Evolutionary conservation across 208 protist genomes (phyloP), one percentile per base, ranked within the genome.

Genomic region (Novymonas esmeraldas): DNA sequence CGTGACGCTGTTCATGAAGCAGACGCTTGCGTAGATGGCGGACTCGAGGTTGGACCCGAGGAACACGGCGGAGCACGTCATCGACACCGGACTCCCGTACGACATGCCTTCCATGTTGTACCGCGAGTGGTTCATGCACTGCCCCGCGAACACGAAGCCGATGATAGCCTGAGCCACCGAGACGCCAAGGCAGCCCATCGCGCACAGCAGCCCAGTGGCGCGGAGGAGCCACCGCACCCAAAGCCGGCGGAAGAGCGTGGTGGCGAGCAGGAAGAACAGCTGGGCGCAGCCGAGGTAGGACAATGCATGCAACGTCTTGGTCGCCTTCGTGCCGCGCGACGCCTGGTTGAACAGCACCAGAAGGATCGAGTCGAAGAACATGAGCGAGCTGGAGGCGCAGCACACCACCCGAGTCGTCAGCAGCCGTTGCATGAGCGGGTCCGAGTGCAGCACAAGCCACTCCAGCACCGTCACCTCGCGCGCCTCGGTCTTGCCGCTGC

Each of bases 291-390:
- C 70, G 42, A 82, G 52, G 62, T 82, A 82, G 6, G 68, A 63
- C 11, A 75, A 24, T 6, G 70, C 76, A 20, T 55, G 54, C 28
- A 78, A 36, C 39, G 74, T n/a, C 44, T 64, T 70, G 13, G 61
- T 61, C 6, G 28, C 56, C 29, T 20, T 14, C 24, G 52, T 72
- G 2, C 57, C 38, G 10, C 52, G 56, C 20, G 76, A 59, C 13
- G 74, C 39, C 39, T 74, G 63, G 56, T 77, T 74, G 66, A 76
- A 82, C 14, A 82, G 62, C 26, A 74, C 76, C 6, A 82, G 64
- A 14, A 74, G 70, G 61, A 82, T 73, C 52, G 33, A 66, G 45
- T 82, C 62, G 42, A 82, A 74, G 66, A 82, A 78, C 66, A 78
- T 57, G 36, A 82, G 61, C 20, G 33, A 6, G 51, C 64, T 70